Evolutionary conservation across 78 protist species (phyloP).

Genomic region (Pelomyxa schiedti): DNA sequence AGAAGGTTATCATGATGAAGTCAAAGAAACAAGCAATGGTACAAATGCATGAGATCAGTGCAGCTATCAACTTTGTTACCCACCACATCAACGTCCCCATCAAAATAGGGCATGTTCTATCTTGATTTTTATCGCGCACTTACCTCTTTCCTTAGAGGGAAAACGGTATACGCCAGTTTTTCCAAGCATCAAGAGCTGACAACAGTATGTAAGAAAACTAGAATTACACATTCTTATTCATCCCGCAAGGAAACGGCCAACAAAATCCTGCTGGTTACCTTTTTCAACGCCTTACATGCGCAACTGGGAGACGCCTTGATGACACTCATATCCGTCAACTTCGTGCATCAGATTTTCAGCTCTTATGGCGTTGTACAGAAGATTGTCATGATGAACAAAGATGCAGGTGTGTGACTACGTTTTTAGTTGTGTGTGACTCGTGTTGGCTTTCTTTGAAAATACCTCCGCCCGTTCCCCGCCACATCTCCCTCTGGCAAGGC

Average conservation of each 20-base stretch:
- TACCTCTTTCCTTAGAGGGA: too few species aligned
- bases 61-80: not conserved
- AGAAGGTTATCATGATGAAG: not conserved
- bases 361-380: not conserved
- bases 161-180: not conserved
- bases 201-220: not conserved
- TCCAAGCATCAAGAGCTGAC: not conserved
- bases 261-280: not conserved
- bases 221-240: too few species aligned
- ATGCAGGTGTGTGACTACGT: not conserved
- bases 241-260: not conserved
- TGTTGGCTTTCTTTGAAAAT: too few species aligned
- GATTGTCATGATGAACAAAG: not conserved
- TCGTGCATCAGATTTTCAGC: not conserved
- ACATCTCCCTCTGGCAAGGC: too few species aligned
- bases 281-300: not conserved
- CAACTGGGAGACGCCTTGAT: not conserved
- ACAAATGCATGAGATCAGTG: not conserved
- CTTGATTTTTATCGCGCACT: too few species aligned
- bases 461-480: too few species aligned
- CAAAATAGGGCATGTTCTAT: too few species aligned
- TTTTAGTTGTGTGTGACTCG: too few species aligned
- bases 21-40: not conserved
- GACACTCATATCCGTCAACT: not conserved
- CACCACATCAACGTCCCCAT: not conserved